Evolutionary conservation across 768 basidiomycete species (phyloP), one percentile per base, ranked within the genome.

Genomic region (Royoungia palumana): DNA sequence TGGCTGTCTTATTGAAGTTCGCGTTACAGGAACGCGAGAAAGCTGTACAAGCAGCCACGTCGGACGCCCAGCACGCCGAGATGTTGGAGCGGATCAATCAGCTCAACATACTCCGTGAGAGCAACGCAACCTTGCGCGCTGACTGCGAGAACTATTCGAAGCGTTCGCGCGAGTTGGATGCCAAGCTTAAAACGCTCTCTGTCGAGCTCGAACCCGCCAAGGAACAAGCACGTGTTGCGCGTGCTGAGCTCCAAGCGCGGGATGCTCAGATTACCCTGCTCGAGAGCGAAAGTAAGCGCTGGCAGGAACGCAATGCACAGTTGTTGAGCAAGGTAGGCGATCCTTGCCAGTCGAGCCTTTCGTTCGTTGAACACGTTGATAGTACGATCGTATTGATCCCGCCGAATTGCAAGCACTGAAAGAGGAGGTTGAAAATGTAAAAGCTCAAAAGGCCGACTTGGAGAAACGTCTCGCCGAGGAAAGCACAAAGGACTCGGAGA

Each of bases 351-450:
- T 2, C 14, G 13, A 17, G 16, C 5, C 2, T 34, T 11, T 17
- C 24, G 32, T 44, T 32, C 20, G 25, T 58, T 20, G 43, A 49
- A 32, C 25, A 22, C 0, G 19, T 50, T 4, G 52, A 21, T 34
- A 90, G 87, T 92, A 92, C 60, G 89, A 94, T 57, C 87, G 91
- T 38, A 85, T 89, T 56, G 91, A 93, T 63, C 90, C 91, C 16
- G 81, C 85, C 3, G 91, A 94, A 59, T 73, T 93, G 32, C 87
- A 91, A 59, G 75, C 78, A 7, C 74, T 94, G 46, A 88, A 83
- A 65, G 85, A 87, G 20, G 84, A 91, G 61, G 77, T 87, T 9
- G 77, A 79, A 45, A 65, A 56, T 14, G 53, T 87, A 46, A 80
- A 81, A 55, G 47, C 68, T 1, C 65, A 78, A 55, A 73, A 71